phyloP scores from a whole-genome alignment of 176 grass and related monocot species.

The Carex kokanica region DNA sequence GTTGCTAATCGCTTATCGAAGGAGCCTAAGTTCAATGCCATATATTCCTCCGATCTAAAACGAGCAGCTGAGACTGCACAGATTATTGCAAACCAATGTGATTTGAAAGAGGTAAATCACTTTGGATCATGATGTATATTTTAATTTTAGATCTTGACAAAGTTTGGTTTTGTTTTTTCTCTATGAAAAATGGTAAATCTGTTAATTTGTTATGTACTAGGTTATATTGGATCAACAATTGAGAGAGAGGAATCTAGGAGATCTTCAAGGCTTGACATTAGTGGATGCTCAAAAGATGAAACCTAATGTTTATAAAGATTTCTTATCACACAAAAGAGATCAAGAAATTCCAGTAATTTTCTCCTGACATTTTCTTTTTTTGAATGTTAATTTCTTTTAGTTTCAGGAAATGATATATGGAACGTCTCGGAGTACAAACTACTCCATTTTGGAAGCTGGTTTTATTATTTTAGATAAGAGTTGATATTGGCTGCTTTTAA shows the following conservation, averaged over 20 bases:
- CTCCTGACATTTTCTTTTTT: background rate
- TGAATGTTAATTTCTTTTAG: background rate
- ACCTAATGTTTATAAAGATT: conserved; percentile 61
- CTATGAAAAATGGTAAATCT: background rate
- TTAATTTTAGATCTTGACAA: too few species aligned
- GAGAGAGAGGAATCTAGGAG: conserved; percentile 76
- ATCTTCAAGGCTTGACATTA: conserved; percentile 77
- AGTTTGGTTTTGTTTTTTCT: background rate
- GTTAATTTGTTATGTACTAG: conserved; percentile 1
- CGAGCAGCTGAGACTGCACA: conserved; percentile 69
- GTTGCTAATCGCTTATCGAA: conserved; percentile 64
- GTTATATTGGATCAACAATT: conserved; percentile 55
- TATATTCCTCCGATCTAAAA: conserved; percentile 94
- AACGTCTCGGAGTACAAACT: background rate
- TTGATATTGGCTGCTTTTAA: background rate
- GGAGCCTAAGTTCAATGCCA: conserved; percentile 55
- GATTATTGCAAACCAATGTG: conserved; percentile 62
- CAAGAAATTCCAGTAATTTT: conserved; percentile 68
- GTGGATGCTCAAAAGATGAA: conserved; percentile 50
- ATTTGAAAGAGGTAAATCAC: conserved; percentile 13
- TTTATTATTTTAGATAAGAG: background rate
- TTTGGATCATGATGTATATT: too few species aligned
- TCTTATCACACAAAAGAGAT: conserved; percentile 62
- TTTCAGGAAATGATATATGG: background rate
- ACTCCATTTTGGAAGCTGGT: background rate